Evolutionary conservation across 202 grass and related monocot species (phyloP).

Genomic region (Sporobolus alterniflorus): DNA sequence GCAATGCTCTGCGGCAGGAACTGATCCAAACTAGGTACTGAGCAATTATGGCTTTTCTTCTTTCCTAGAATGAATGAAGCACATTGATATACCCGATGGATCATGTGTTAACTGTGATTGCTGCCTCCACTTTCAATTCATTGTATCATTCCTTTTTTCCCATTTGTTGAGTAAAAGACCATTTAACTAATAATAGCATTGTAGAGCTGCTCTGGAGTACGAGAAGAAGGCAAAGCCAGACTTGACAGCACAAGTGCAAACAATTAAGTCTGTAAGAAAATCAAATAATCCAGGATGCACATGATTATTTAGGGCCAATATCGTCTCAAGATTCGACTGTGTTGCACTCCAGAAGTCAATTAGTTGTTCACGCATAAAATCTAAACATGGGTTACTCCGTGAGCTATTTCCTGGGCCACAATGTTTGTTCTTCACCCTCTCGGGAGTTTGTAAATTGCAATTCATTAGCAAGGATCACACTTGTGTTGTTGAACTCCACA

Average conservation of each 20-base stretch:
- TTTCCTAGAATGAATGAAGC: neutral
- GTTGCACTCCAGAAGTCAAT: neutral
- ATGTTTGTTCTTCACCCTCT: neutral
- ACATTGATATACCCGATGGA: conserved; percentile 2
- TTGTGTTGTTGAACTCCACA: too few species aligned
- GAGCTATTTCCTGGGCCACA: neutral
- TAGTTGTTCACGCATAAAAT: neutral
- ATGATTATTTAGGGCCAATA: neutral
- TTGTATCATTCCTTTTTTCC: neutral
- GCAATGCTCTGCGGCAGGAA: conserved; percentile 61
- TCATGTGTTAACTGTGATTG: conserved; percentile 7
- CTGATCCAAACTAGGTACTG: conserved; percentile 57
- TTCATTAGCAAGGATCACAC: neutral
- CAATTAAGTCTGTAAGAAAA: neutral
- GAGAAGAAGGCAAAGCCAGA: conserved; percentile 71
- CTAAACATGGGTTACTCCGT: neutral
- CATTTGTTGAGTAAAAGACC: neutral
- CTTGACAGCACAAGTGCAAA: conserved; percentile 55
- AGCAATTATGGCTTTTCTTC: neutral
- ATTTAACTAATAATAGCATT: conserved; percentile 14
- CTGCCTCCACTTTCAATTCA: conserved; percentile 15
- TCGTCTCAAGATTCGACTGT: neutral
- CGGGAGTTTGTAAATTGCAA: neutral
- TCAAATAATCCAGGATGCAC: neutral
- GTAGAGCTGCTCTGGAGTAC: conserved; percentile 53